These are phyloP conservation scores for Cryptococcus jaspeensis DNA, from an alignment of 1,284 basidiomycete species.

Conservation along the genomic window DNA sequence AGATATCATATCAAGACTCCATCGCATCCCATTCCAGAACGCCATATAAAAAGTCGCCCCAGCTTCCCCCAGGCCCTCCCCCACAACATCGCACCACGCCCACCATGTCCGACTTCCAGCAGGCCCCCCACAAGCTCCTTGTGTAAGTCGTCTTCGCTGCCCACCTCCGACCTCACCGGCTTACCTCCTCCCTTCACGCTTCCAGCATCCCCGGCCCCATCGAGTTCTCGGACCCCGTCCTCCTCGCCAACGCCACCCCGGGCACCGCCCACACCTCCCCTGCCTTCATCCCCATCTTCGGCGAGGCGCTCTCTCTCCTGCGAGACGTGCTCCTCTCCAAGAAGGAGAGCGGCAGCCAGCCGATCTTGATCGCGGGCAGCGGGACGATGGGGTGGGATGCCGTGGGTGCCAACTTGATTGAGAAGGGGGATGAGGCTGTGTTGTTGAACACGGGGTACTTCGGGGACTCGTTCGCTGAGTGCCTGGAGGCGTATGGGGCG, in stretches of 20 bases:
- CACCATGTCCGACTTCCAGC: conserved; percentile 33
- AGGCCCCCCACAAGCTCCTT: conserved; percentile 51
- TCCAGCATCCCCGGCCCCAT: conserved; percentile 52
- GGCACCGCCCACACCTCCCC: conserved; percentile 87
- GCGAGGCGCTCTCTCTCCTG: conserved; percentile 85
- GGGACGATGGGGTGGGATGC: conserved; percentile 89
- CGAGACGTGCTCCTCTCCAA: conserved; percentile 74
- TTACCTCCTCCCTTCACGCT: background rate
- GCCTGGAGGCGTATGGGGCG: conserved; percentile 83
- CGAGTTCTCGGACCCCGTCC: conserved; percentile 51
- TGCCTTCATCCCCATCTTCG: conserved; percentile 86
- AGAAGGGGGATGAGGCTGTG: conserved; percentile 74
- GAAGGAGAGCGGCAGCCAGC: conserved; percentile 59
- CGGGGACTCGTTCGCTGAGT: conserved; percentile 78
- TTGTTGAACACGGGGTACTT: conserved; percentile 76
- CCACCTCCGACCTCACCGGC: conserved; percentile 1
- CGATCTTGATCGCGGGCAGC: conserved; percentile 86
- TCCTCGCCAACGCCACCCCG: conserved; percentile 56
- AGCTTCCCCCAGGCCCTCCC: background rate
- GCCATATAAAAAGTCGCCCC: background rate
- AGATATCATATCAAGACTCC: background rate
- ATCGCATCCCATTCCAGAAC: background rate
- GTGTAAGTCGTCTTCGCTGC: conserved; percentile 31
- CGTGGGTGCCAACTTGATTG: conserved; percentile 76
- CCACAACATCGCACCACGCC: background rate